Base-by-base conservation (phyloP, 495 filamentous ascomycete species). In the Aspergillus egyptiacus region DNA sequence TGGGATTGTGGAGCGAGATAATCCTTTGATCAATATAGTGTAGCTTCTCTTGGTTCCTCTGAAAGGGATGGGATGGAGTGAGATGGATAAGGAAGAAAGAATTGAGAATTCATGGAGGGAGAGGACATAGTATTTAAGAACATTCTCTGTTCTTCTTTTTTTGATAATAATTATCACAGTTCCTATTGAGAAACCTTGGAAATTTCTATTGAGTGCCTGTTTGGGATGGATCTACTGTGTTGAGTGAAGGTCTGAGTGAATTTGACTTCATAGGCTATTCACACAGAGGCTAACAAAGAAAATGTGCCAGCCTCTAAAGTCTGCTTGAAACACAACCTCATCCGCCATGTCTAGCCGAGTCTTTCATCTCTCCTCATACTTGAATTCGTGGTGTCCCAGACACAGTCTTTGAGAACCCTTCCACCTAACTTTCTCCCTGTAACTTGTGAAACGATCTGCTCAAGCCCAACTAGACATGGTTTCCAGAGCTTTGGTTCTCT, bases 221-320 rank as follows among this genome's bases (percentile, higher is more conserved):
- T n/a, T n/a, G n/a, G n/a, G n/a, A n/a, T n/a, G n/a, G n/a, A n/a
- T n/a, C n/a, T n/a, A n/a, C n/a, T n/a, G n/a, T n/a, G n/a, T n/a
- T n/a, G 11, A 33, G 13, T 28, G 40, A 39, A 46, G 33, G 47
- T 30, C n/a, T 28, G 20, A 23, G 28, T 44, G 28, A 46, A 30
- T 51, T 39, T 35, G 2, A 44, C 42, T 51, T 36, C 38, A 32
- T 18, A 45, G 11, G 54, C 50, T 57, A 57, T 46, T 37, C 28
- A 31, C 18, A 28, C n/a, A 36, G 15, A 13, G 7, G 33, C 6
- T 31, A 55, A 61, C 58, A 58, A 61, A 61, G 58, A 61, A n/a
- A 58, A 49, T 20, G 27, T 13, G 41, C 55, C 55, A 58, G 50
- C 58, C 55, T 30, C 49, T 51, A 43, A 44, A 44, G 39, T 36